Evolutionary conservation across 2,329 filamentous ascomycete genomes (phyloP).

Genomic region (Sclerotinia glacialis): DNA sequence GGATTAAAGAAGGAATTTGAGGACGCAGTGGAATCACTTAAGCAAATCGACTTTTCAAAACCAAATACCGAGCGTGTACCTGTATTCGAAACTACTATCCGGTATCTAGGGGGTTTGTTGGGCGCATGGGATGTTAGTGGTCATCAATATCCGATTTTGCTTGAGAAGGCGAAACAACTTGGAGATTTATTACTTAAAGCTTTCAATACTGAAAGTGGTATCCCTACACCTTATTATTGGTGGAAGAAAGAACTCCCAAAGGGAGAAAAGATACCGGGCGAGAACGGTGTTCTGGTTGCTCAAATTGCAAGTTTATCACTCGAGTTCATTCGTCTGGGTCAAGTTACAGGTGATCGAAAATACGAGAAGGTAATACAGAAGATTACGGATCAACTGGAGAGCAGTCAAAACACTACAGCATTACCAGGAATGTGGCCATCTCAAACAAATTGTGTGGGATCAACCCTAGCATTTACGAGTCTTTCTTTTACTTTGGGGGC

Average conservation of each 20-base stretch:
- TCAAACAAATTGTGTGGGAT: conserved; percentile 50
- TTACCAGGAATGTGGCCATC: conserved; percentile 62
- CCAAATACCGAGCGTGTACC: conserved; percentile 24
- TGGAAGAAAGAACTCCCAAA: background rate
- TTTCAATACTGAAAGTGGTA: conserved; percentile 70
- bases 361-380: conserved; percentile 60
- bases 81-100: conserved; percentile 32
- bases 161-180: conserved; percentile 63
- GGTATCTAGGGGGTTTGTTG: conserved; percentile 31
- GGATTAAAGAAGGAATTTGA: conserved; percentile 73
- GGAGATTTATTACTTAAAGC: conserved; percentile 70
- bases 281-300: conserved; percentile 47
- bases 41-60: conserved; percentile 28
- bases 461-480: conserved; percentile 40
- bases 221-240: conserved; percentile 59
- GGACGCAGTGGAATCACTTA: conserved; percentile 64
- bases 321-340: conserved; percentile 60
- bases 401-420: conserved; percentile 50
- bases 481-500: conserved; percentile 56
- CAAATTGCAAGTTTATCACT: conserved; percentile 59
- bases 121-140: conserved; percentile 54
- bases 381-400: conserved; percentile 53
- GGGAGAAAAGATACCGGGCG: conserved; percentile 4
- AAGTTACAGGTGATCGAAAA: conserved; percentile 56
- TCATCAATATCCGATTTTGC: conserved; percentile 55